Evolutionary conservation across 1,284 basidiomycete genomes (phyloP).

Genomic region (Cronartium quercuum): DNA sequence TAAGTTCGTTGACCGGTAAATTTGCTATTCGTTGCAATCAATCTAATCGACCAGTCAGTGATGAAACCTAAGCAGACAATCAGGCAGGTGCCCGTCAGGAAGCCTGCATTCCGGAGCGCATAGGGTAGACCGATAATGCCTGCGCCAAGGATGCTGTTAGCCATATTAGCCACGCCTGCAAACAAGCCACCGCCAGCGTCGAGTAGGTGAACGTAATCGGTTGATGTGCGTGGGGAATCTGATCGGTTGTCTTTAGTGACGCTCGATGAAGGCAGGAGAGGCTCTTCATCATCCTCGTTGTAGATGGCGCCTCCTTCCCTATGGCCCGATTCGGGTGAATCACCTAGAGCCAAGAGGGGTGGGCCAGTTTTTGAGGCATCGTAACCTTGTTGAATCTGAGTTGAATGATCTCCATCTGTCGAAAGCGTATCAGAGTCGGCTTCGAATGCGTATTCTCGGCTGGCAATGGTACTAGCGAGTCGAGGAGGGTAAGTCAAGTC

Average conservation of each 20-base stretch:
- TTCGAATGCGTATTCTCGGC: constrained; percentile 32
- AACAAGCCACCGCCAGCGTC: constrained; percentile 25
- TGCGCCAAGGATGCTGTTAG: constrained; percentile 93
- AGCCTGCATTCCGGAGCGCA: constrained; percentile 84
- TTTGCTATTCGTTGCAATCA: constrained; percentile 90
- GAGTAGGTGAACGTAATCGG: constrained; percentile 23
- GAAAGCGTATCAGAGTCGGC: constrained; percentile 36
- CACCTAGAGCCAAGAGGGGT: background rate
- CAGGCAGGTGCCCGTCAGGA: constrained; percentile 75
- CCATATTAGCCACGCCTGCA: constrained; percentile 52
- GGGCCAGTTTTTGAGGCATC: background rate
- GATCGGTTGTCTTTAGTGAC: background rate
- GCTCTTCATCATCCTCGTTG: constrained; percentile 11
- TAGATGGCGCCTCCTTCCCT: background rate
- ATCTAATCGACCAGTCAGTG: constrained; percentile 96
- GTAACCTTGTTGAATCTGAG: background rate
- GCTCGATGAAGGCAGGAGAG: background rate
- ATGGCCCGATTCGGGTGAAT: background rate
- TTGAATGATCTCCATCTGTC: background rate
- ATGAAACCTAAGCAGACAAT: constrained; percentile 72
- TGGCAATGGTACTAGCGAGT: constrained; percentile 31
- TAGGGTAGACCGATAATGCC: constrained; percentile 71
- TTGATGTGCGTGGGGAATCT: background rate
- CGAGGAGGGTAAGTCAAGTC: constrained; percentile 23
- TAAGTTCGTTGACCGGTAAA: constrained; percentile 86